Conservation (phyloP, 495 filamentous ascomycete species). For the Aspergillus biplanus region DNA sequence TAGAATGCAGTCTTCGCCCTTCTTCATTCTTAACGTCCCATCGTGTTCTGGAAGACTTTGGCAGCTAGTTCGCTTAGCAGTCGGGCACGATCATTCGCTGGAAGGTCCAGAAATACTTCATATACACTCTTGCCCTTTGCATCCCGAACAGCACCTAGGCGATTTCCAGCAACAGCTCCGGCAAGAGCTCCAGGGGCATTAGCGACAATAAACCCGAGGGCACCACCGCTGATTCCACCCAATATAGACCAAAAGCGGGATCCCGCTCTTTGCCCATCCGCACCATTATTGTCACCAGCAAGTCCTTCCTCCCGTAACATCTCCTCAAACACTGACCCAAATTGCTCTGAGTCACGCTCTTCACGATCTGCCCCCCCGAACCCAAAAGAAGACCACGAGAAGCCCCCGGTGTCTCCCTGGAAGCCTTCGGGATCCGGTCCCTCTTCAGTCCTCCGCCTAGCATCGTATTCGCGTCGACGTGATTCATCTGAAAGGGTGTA, state of each 20-base stretch:
- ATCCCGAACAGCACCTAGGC: slow-evolving; percentile 85
- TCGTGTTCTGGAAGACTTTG: slow-evolving; percentile 62
- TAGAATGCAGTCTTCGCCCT: too few species aligned
- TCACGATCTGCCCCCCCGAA: slow-evolving; percentile 51
- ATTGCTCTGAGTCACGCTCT: slow-evolving; percentile 71
- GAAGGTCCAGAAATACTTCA: slow-evolving; percentile 82
- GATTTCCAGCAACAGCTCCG: slow-evolving; percentile 90
- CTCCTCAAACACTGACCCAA: slow-evolving; percentile 92
- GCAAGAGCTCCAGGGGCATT: slow-evolving; percentile 89
- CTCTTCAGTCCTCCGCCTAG: slow-evolving; percentile 60
- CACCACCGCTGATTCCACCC: slow-evolving; percentile 84
- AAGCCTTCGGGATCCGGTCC: slow-evolving; percentile 62
- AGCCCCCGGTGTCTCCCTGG: slow-evolving; percentile 54
- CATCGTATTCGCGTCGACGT: slow-evolving; percentile 88
- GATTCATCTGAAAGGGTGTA: slow-evolving; percentile 84
- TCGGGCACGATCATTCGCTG: slow-evolving; percentile 75
- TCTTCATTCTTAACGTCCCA: slow-evolving; percentile 33
- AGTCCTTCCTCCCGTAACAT: slow-evolving; percentile 95
- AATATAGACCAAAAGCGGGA: slow-evolving; percentile 84
- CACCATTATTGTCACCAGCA: slow-evolving; percentile 51
- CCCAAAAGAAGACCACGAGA: slow-evolving; percentile 66
- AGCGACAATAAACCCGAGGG: slow-evolving; percentile 91
- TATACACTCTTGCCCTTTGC: slow-evolving; percentile 94
- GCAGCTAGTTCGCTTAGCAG: slow-evolving; percentile 75
- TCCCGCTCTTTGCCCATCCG: slow-evolving; percentile 46